These are phyloP conservation scores for Trichoderma pleuroti DNA, from an alignment of 2,329 filamentous ascomycete genomes.

Conservation along the genomic window DNA sequence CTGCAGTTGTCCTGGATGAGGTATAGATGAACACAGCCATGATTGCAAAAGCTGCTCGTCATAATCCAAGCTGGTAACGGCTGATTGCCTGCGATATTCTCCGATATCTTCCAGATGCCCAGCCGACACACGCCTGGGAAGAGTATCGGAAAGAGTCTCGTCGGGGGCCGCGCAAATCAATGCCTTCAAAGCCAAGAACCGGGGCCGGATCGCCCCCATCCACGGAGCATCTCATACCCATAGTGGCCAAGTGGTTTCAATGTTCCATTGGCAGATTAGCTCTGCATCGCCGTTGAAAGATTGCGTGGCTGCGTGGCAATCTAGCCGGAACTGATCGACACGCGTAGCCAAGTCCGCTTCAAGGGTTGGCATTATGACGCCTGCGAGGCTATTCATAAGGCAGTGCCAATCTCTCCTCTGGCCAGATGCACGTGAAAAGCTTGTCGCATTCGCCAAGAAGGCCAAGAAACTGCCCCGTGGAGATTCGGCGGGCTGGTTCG, in stretches of 20 bases:
- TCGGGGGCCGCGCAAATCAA: not conserved
- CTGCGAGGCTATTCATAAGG: not conserved
- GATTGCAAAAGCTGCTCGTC: not conserved
- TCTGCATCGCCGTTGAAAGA: not conserved
- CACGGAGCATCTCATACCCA: not conserved
- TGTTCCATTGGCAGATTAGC: not conserved
- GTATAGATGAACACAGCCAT: constrained; percentile 3
- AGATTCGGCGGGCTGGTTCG: not conserved
- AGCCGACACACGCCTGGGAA: not conserved
- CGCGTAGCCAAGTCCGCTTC: not conserved
- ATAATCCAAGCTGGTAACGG: not conserved
- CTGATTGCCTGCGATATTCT: not conserved
- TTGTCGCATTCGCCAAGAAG: not conserved
- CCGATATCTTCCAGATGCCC: not conserved
- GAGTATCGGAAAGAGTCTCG: not conserved
- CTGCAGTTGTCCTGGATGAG: not conserved
- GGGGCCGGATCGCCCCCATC: not conserved
- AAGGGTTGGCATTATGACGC: not conserved
- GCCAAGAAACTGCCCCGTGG: not conserved
- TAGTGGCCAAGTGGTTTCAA: not conserved
- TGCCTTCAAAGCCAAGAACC: not conserved
- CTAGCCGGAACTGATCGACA: not conserved
- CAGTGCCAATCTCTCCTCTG: not conserved
- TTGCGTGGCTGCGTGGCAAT: not conserved
- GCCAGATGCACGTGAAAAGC: constrained; percentile 1